phyloP scores from a whole-genome alignment of 2,329 filamentous ascomycete species.

The Neopestalotiopsis sp. region DNA sequence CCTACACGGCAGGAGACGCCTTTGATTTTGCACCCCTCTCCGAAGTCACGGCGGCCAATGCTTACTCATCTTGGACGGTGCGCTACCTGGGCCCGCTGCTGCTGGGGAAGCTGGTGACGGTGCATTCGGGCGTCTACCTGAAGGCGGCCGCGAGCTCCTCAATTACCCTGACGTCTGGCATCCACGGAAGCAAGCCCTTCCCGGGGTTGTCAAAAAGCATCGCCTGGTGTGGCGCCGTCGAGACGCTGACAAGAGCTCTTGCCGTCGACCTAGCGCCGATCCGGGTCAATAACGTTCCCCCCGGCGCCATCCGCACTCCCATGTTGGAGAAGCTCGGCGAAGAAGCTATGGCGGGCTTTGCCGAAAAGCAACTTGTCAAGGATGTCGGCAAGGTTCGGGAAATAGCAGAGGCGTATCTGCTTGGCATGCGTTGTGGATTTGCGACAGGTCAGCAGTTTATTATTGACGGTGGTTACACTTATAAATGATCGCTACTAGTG shows the following conservation, averaged over 20 bases:
- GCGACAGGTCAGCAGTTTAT: neutral
- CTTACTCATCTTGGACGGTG: neutral
- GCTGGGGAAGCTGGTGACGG: neutral
- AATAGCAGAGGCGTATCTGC: neutral
- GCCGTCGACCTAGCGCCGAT: neutral
- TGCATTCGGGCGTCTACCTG: neutral
- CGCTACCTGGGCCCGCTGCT: neutral
- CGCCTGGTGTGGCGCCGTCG: neutral
- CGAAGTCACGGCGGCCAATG: neutral
- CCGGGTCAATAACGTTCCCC: neutral
- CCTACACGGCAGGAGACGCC: neutral
- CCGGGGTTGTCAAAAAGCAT: neutral
- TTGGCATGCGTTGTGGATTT: neutral
- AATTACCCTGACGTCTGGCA: neutral
- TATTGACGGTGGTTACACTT: neutral
- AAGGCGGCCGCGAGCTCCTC: neutral
- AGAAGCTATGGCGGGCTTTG: neutral
- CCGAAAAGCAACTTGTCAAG: neutral
- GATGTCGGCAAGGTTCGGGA: neutral
- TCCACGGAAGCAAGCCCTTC: neutral
- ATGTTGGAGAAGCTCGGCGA: neutral
- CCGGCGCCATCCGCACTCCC: neutral
- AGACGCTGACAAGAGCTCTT: neutral
- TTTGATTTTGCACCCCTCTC: neutral
- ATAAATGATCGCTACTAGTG: neutral